Evolutionary conservation across 1,284 basidiomycete genomes (phyloP), one percentile per base, ranked within the genome.

Genomic region (Puccinia coronata): DNA sequence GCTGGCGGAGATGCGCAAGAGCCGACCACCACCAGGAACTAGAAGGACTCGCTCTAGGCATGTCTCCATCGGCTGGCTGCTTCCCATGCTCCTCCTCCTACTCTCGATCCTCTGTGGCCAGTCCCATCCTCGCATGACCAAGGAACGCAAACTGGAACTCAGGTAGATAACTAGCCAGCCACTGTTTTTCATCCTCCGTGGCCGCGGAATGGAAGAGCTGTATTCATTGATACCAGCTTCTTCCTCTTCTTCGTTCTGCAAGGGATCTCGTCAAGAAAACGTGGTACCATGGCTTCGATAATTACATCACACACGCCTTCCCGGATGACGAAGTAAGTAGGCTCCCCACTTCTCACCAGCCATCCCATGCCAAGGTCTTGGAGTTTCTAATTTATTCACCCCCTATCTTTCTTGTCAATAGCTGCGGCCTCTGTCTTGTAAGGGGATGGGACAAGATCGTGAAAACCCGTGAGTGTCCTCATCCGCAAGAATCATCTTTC

Each of bases 231-330:
- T 53, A 16, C n/a, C 12, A 53, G n/a, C n/a, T 8, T 53, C 23
- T 23, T 9, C 16, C 8, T 16, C 8, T 47, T 8, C 43, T 47
- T 51, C 18, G 11, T 51, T 51, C 49, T 51, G 8, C 20, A 25
- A 93, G 93, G 70, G 89, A 93, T 84, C 88, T 89, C 84, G 91
- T 91, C 28, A 90, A 91, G 67, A 90, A 90, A 47, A 86, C 94
- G 4, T 94, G 92, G 92, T 91, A 93, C 84, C 93, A 94, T 88
- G 93, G 93, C 0, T 94, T 91, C 84, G 86, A 92, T 84, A 90
- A 89, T 83, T 94, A 94, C 85, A 93, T 94, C 92, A 88, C 87
- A 74, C 89, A 89, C 85, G 83, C 84, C 28, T 86, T 82, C 79
- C 84, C 84, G 1, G 78, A 86, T 84, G 87, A 88, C 82, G 87